Conservation (phyloP, 306 rosid species). For the Gastrolobium bilobum region DNA sequence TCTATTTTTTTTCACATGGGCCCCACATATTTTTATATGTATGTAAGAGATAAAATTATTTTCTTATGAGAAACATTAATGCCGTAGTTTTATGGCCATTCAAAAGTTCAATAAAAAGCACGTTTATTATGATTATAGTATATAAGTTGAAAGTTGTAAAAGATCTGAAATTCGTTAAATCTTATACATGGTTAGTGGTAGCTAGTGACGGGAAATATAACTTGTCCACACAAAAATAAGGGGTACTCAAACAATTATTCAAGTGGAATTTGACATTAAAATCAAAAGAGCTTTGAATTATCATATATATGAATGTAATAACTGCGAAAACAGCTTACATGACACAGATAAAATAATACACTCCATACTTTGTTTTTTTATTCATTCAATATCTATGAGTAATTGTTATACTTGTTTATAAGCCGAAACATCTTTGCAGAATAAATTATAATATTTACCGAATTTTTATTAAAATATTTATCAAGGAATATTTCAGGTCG, state of each 20-base stretch:
- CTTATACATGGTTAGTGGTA: neutral
- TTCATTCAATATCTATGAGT: neutral
- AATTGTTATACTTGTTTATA: neutral
- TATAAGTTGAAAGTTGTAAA: neutral
- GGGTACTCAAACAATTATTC: neutral
- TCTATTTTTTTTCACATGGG: too few relatives aligned
- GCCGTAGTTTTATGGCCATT: neutral
- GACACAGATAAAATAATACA: neutral
- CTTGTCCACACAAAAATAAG: neutral
- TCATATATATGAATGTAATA: neutral
- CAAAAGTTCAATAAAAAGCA: neutral
- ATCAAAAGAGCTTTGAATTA: neutral
- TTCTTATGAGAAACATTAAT: too few relatives aligned
- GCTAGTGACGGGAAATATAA: neutral
- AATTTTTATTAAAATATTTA: neutral
- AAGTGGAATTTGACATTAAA: constrained; percentile 5
- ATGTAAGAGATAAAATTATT: too few relatives aligned
- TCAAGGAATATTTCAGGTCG: constrained; percentile 20
- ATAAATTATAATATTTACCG: neutral
- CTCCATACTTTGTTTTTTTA: neutral
- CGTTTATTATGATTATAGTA: neutral
- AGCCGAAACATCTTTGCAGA: neutral
- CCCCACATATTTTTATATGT: too few relatives aligned
- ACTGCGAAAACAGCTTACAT: neutral
- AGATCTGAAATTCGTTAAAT: neutral